phyloP scores from a whole-genome alignment of 345 rosid species.

The Ceriops decandra region DNA sequence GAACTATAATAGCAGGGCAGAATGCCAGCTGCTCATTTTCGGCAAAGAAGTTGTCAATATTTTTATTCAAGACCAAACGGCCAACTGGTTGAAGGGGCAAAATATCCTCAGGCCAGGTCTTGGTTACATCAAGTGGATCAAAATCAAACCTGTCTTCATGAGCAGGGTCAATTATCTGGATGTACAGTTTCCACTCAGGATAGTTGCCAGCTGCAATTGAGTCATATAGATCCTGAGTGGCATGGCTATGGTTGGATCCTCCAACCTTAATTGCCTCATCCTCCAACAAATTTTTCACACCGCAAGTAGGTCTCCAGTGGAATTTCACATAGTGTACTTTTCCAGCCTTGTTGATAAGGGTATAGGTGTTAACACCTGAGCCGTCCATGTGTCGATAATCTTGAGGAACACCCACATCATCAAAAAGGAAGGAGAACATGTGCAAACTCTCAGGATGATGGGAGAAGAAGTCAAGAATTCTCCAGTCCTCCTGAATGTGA shows the following conservation, averaged over 20 bases:
- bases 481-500: conserved; percentile 94
- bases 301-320: conserved; percentile 98
- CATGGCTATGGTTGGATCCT: conserved; percentile 96
- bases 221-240: conserved; percentile 87
- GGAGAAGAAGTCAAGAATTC: conserved; percentile 89
- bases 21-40: conserved; percentile 96
- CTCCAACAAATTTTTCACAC: conserved; percentile 69
- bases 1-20: conserved; percentile 89
- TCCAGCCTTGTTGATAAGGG: conserved; percentile 84
- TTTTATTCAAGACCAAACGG: conserved; percentile 90
- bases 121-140: conserved; percentile 95
- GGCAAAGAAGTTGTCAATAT: conserved; percentile 89
- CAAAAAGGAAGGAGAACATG: conserved; percentile 84
- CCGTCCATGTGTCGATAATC: conserved; percentile 99
- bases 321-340: conserved; percentile 79
- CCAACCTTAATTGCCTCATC: conserved; percentile 89
- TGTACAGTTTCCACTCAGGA: conserved; percentile 87
- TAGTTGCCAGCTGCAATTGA: conserved; percentile 88
- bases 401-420: conserved; percentile 86
- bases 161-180: conserved; percentile 84
- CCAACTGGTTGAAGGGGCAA: conserved; percentile 97
- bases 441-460: conserved; percentile 93
- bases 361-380: conserved; percentile 78
- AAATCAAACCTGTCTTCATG: conserved; percentile 77
- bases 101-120: conserved; percentile 97